A percentile compares a stretch with the other conserved stretches of the same genome.
phyloP scores from a whole-genome alignment of 257 asterid species.

The Solanum neorickii region DNA sequence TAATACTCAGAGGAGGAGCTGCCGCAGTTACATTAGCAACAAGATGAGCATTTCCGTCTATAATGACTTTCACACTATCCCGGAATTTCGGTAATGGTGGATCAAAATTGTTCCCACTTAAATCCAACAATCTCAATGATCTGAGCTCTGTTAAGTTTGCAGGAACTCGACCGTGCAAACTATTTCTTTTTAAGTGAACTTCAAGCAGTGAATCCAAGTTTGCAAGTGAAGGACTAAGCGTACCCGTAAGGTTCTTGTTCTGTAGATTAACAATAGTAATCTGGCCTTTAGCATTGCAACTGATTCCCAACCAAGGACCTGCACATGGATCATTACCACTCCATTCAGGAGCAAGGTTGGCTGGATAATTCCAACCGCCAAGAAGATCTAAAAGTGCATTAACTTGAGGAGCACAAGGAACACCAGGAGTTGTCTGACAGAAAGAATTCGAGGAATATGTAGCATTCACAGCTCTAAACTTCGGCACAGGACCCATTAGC shows the following conservation, averaged over 20 bases:
- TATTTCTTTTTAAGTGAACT: constrained; percentile 62
- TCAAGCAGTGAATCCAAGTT: constrained; percentile 45
- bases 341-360: constrained; percentile 48
- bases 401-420: constrained; percentile 58
- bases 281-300: constrained; percentile 29
- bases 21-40: neutral
- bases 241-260: constrained; percentile 56
- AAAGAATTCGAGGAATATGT: constrained; percentile 43
- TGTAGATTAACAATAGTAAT: constrained; percentile 56
- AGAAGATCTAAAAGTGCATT: constrained; percentile 56
- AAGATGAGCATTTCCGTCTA: constrained; percentile 31
- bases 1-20: constrained; percentile 4
- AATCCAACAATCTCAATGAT: constrained; percentile 43
- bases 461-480: constrained; percentile 36
- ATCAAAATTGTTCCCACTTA: constrained; percentile 43
- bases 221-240: constrained; percentile 54
- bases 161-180: constrained; percentile 50
- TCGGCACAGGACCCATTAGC: constrained; percentile 77
- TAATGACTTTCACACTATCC: constrained; percentile 25
- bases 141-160: constrained; percentile 31
- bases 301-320: constrained; percentile 64
- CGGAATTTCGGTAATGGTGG: constrained; percentile 60
- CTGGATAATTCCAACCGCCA: constrained; percentile 39
- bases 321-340: constrained; percentile 64
- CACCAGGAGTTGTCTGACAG: constrained; percentile 43